Base-by-base conservation (phyloP, 179 eudicot genomes). In the Pouteria campechiana region DNA sequence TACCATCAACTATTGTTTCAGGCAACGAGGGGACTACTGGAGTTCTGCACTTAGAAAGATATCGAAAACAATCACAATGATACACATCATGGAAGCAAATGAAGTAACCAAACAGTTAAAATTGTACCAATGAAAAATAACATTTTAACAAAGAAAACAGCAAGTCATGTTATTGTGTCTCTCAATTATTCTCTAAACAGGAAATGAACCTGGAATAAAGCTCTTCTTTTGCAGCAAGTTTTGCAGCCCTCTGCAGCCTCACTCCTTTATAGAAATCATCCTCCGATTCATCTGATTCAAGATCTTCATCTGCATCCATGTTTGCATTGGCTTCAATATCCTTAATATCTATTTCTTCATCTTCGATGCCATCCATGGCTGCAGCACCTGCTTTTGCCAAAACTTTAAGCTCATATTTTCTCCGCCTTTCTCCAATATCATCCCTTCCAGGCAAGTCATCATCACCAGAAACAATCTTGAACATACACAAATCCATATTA, bases 361-460 rank as follows among this genome's bases (percentile, higher is more conserved):
- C 68, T 24, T 52, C 78, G 43, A 29, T 65, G 37, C 69, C 78
- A 50, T 59, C 78, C 17, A 17, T 55, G 7, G 82, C 58, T 32
- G 60, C 38, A 24, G 82, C 50, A 60, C 96, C 94, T 39, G 87
- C 96, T 44, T 73, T 49, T 11, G 85, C 64, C 61, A 90, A 63
- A 59, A 79, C 94, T 22, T 83, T 86, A 22, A 74, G 73, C 57
- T 90, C 98, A 24, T 76, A 84, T 58, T 87, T 90, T 74, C 87
- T 74, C 54, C 98, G 67, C 60, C 94, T 75, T 67, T 82, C 94
- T 48, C 98, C 98, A 45, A 90, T 67, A 58, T 82, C 88, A 56
- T 90, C 98, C 50, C 96, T 72, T 60, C 65, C 67, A 2, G 98
- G 98, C 44, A 87, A 51, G 73, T 90, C 98, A 60, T 82, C 96